Percentiles rank a stretch among this genome's conserved stretches.
phyloP scores from a whole-genome alignment of 2,329 filamentous ascomycete genomes.

The Colletotrichum sp. region DNA sequence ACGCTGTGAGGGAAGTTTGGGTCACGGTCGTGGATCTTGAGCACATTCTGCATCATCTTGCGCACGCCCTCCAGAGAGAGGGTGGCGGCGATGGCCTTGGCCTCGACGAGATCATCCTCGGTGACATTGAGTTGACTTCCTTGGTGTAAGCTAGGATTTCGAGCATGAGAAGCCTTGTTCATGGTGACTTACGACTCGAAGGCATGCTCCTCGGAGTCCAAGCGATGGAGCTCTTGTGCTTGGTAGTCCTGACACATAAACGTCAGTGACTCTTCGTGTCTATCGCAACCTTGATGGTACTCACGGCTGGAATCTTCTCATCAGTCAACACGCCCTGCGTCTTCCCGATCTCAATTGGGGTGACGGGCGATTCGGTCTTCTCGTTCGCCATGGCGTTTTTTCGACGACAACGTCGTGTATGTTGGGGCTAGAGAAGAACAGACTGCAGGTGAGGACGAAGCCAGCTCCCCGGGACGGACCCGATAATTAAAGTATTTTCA shows the following conservation, averaged over 20 bases:
- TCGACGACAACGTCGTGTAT: neutral
- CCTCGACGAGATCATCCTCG: conserved; percentile 49
- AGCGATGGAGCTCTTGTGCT: neutral
- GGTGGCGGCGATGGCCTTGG: conserved; percentile 39
- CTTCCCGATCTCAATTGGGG: conserved; percentile 11
- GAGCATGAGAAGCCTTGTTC: fast-evolving
- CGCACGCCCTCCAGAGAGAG: conserved; percentile 38
- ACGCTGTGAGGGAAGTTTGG: conserved; percentile 46
- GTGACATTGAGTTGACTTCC: conserved; percentile 37
- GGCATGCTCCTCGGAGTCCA: conserved; percentile 12
- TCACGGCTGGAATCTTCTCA: conserved; percentile 10
- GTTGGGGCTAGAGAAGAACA: neutral
- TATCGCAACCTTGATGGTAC: neutral
- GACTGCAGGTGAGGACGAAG: neutral
- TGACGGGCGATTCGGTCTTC: conserved; percentile 1
- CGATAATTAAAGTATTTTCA: conserved; percentile 5
- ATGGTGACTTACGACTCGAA: conserved; percentile 1
- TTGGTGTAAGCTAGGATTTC: neutral
- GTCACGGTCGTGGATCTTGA: conserved; percentile 46
- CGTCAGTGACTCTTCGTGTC: neutral
- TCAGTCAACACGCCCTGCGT: conserved; percentile 8
- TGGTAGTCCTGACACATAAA: neutral
- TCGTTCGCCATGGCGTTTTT: conserved; percentile 11
- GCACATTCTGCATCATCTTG: conserved; percentile 43
- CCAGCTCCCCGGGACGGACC: neutral